phyloP scores from a whole-genome alignment of 83 land plant species.

The Thuja plicata region DNA sequence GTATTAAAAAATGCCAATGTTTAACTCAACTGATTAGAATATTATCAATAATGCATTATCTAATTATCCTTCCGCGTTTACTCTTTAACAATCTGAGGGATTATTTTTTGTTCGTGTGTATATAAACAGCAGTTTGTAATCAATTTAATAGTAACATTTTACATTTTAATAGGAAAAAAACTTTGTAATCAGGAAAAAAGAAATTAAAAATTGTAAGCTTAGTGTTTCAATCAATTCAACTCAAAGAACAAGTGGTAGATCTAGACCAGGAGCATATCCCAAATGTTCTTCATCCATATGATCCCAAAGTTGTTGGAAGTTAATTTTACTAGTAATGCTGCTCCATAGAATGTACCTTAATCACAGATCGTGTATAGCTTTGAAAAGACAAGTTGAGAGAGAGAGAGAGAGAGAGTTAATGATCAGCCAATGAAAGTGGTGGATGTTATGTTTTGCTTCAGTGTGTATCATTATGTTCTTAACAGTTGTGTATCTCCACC shows the following conservation, averaged over 20 bases:
- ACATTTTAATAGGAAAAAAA: background rate
- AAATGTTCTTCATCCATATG: background rate
- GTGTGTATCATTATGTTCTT: background rate
- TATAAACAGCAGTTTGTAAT: background rate
- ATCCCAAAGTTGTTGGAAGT: background rate
- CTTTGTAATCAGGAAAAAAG: background rate
- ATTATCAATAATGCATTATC: background rate
- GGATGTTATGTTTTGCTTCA: background rate
- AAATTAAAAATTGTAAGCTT: background rate
- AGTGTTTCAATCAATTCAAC: background rate
- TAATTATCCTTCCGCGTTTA: background rate
- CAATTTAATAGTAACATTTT: background rate
- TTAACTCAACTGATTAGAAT: background rate
- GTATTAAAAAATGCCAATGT: background rate
- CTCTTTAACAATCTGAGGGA: background rate
- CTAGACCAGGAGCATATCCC: background rate
- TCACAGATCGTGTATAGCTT: background rate
- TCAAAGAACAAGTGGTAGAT: background rate
- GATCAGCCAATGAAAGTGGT: background rate
- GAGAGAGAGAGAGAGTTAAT: too few relatives aligned
- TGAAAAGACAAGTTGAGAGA: background rate
- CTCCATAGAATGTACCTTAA: background rate
- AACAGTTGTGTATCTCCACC: too few relatives aligned
- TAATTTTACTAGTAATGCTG: background rate
- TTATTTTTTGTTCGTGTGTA: background rate